Base-by-base conservation (phyloP, 2,329 filamentous ascomycete species). In the Nothomitra cinnamomea region DNA sequence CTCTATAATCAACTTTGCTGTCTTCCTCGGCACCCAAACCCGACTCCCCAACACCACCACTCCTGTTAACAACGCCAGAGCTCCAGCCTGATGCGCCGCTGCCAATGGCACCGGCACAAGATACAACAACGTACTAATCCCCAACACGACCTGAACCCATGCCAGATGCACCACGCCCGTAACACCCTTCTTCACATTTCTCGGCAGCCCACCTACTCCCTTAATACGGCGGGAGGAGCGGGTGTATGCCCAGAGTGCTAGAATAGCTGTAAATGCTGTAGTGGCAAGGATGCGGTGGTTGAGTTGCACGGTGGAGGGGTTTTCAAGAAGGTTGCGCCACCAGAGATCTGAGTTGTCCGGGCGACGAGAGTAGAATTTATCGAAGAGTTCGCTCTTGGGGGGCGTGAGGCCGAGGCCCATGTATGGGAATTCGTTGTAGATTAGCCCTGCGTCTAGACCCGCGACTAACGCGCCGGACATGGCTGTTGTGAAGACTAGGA, bases 281-380 rank as follows among this genome's bases (percentile, higher is more conserved):
- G 83, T 87, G 55, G 92, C 94, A 36, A 96, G 76, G 60, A 94
- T 86, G 45, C 94, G 83, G 72, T 98, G 92, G 69, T 98, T 87
- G 45, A 98, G 79, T 70, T 98, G 94, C 1, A 96, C 94, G 24
- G 94, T 79, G 15, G 85, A 89, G 2, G 92, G 94, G 70, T 98
- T 98, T 73, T 96, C 92, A 35, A 96, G 82, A 75, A 94, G 85
- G 70, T 98, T 98, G 63, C 92, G 82, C 92, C 92, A 98, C 80
- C 85, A 88, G 17, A 96, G 73, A 63, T 98, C 94, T 12, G 81
- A 82, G 42, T 77, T 73, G 65, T 95, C 87, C 41, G 82, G 74
- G 55, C 77, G 78, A 62, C 88, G 84, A 55, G 81, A 83, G 76
- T 95, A 95, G 71, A 87, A 94, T 38, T 78, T 73, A 63, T 90